Percentiles rank a stretch among this genome's conserved stretches.
Conservation (phyloP, 768 basidiomycete species). For the Mrakia hoshinonis region DNA sequence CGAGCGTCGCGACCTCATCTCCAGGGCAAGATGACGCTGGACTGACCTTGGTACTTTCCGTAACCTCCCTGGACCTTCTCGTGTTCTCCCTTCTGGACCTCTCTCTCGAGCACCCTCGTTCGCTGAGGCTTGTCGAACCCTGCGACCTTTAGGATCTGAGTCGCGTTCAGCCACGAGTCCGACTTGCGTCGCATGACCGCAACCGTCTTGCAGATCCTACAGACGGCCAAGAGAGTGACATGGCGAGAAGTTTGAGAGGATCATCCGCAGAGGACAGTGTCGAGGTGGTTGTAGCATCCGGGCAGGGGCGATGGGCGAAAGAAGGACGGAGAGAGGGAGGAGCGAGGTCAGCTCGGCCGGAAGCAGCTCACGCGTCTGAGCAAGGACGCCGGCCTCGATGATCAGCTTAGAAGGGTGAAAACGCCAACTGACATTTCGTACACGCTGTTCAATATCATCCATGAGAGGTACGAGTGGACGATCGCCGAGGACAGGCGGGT, state of each 20-base stretch:
- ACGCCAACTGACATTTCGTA: conserved; percentile 28
- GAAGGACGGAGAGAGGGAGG: neutral
- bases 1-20: too few species aligned
- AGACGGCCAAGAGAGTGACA: neutral
- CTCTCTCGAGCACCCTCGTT: conserved; percentile 91
- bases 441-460: conserved; percentile 1
- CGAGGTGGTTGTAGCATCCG: neutral
- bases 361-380: neutral
- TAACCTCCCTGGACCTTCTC: conserved; percentile 99
- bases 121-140: conserved; percentile 98
- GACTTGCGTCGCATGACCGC: conserved; percentile 95
- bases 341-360: neutral
- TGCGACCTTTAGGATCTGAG: conserved; percentile 96
- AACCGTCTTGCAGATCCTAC: conserved; percentile 46
- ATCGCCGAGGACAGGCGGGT: neutral
- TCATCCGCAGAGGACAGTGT: too few species aligned
- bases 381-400: too few species aligned
- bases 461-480: neutral
- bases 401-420: too few species aligned
- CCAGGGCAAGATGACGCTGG: too few species aligned
- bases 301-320: neutral
- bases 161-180: conserved; percentile 98
- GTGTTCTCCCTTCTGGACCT: conserved; percentile 96
- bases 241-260: neutral
- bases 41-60: conserved; percentile 94